These are phyloP conservation scores for Penicillium concentricum DNA, from an alignment of 2,329 filamentous ascomycete species.

Conservation along the genomic window DNA sequence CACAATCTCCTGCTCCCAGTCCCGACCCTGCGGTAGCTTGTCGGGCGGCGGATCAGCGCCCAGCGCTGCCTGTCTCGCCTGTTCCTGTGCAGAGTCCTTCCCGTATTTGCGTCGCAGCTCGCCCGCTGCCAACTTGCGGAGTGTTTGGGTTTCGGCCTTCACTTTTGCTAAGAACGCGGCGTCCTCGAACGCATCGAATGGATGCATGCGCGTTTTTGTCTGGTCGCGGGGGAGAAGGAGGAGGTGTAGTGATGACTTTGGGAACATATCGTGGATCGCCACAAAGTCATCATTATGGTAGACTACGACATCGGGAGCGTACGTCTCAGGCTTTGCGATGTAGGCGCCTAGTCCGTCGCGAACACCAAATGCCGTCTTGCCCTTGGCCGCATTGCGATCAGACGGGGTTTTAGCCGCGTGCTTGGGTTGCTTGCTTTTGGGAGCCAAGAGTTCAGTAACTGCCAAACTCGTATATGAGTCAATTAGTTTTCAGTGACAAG, in stretches of 20 bases:
- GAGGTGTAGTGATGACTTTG: conserved; percentile 80
- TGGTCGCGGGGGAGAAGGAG: conserved; percentile 79
- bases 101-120: conserved; percentile 73
- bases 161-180: conserved; percentile 65
- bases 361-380: conserved; percentile 38
- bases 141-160: conserved; percentile 58
- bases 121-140: conserved; percentile 65
- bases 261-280: conserved; percentile 77
- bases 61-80: conserved; percentile 63
- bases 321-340: conserved; percentile 61
- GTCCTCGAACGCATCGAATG: conserved; percentile 75
- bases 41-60: conserved; percentile 51
- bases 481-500: background rate
- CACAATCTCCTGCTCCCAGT: conserved; percentile 74
- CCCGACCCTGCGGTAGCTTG: conserved; percentile 67
- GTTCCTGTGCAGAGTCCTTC: conserved; percentile 61
- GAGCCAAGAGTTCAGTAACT: conserved; percentile 58
- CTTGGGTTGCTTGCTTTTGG: conserved; percentile 46
- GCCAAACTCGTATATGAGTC: background rate
- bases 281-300: conserved; percentile 69
- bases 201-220: conserved; percentile 63
- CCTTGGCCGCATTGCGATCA: conserved; percentile 15
- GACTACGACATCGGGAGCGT: conserved; percentile 60
- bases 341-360: conserved; percentile 67
- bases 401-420: conserved; percentile 17